Conservation (phyloP, 2,329 filamentous ascomycete species). For the Geosmithia morbida region DNA sequence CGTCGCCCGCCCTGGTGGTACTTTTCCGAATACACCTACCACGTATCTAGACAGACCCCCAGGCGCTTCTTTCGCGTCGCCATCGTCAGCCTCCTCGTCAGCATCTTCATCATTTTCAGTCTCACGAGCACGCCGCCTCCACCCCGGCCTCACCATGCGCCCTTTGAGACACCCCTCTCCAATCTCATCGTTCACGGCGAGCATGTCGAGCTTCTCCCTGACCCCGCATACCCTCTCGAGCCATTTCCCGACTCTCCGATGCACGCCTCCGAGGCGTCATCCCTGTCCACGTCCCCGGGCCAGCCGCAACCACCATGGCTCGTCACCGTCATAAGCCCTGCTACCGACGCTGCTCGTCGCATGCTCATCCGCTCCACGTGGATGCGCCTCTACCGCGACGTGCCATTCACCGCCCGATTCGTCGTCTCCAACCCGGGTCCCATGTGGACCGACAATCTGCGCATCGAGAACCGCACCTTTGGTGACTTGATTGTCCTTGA, state of each 20-base stretch:
- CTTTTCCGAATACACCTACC: neutral
- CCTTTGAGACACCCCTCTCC: constrained; percentile 1
- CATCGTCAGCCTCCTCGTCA: neutral
- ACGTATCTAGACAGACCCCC: constrained; percentile 1
- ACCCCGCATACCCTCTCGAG: constrained; percentile 5
- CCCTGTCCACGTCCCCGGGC: neutral
- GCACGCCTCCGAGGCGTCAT: neutral
- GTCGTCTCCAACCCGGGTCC: constrained; percentile 15
- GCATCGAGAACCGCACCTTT: constrained; percentile 15
- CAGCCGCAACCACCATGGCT: constrained; percentile 10
- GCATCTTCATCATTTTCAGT: neutral
- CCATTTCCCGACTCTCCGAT: constrained; percentile 12
- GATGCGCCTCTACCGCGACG: constrained; percentile 14
- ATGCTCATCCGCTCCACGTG: constrained; percentile 16
- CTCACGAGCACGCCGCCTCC: neutral
- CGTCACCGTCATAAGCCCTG: constrained; percentile 13
- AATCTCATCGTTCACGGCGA: constrained; percentile 4
- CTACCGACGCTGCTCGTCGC: constrained; percentile 11
- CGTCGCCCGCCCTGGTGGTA: neutral
- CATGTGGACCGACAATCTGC: constrained; percentile 10
- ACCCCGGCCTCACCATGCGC: constrained; percentile 1
- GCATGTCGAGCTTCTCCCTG: constrained; percentile 2
- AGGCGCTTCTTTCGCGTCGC: constrained; percentile 2
- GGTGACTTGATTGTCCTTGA: constrained; percentile 18
- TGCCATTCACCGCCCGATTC: constrained; percentile 14